Evolutionary conservation across 371 early-diverging fungal genomes (phyloP).

Genomic region (Furculomyces boomerangus): DNA sequence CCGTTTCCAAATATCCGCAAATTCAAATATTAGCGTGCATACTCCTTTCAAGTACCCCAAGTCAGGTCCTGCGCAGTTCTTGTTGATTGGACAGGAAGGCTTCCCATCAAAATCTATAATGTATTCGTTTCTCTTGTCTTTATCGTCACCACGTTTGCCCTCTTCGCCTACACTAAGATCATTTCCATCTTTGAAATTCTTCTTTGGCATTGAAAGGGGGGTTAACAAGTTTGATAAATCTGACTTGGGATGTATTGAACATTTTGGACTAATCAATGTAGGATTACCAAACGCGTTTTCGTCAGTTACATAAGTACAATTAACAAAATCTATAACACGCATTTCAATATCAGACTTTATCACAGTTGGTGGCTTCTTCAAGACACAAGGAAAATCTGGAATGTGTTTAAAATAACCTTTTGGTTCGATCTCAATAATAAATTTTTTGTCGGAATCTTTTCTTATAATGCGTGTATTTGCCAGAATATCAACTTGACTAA

Average conservation of each 20-base stretch:
- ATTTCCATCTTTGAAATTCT: not conserved
- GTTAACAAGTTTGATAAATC: not conserved
- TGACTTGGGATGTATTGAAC: constrained; percentile 7
- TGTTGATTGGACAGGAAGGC: constrained; percentile 11
- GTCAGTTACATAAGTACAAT: constrained; percentile 35
- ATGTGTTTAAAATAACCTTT: no score
- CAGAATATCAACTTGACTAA: no score
- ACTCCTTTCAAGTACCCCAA: constrained; percentile 24
- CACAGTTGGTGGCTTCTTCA: not conserved
- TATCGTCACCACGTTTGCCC: not conserved
- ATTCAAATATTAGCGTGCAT: constrained; percentile 22
- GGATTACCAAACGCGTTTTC: constrained; percentile 17
- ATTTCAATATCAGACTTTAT: constrained; percentile 37
- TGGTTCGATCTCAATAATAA: no score
- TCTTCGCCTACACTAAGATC: not conserved
- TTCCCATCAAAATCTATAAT: not conserved
- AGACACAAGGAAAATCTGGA: no score
- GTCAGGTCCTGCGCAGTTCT: constrained; percentile 23
- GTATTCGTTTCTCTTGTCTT: not conserved
- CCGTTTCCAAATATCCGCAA: constrained; percentile 22
- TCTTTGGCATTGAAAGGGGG: not conserved
- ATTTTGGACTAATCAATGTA: constrained; percentile 15
- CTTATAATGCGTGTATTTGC: no score
- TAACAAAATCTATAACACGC: constrained; percentile 87
- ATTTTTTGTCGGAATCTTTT: no score